Percentiles rank a stretch among this genome's conserved stretches.
These are phyloP conservation scores for Cyclospora cayetanensis DNA, from an alignment of 169 alveolate species.

Conservation along the genomic window DNA sequence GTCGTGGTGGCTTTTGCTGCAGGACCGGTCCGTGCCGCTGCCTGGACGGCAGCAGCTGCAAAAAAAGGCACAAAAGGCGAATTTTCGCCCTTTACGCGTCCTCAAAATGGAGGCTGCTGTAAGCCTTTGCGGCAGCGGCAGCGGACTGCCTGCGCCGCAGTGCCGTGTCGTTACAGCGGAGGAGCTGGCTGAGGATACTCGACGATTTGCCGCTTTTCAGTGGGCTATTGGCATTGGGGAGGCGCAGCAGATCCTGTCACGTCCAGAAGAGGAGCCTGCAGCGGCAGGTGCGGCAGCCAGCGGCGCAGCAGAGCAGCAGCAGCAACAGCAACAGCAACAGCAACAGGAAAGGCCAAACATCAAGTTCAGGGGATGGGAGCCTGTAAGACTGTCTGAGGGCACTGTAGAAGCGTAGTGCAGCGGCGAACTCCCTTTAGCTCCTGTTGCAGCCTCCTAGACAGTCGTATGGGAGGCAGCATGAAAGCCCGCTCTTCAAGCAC, in stretches of 20 bases:
- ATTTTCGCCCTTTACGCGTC: neutral
- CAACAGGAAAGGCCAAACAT: slow-evolving; percentile 19
- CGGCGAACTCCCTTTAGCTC: neutral
- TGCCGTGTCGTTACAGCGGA: slow-evolving; percentile 13
- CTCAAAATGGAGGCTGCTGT: neutral
- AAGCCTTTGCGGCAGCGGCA: neutral
- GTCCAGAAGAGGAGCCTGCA: slow-evolving; percentile 18
- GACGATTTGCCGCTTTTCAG: slow-evolving; percentile 51
- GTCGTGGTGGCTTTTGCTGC: too few species aligned
- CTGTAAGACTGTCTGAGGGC: neutral
- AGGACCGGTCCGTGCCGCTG: too few species aligned
- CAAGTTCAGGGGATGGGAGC: slow-evolving; percentile 61
- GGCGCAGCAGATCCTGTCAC: slow-evolving; percentile 13
- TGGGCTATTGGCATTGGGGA: slow-evolving; percentile 55
- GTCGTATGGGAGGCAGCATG: neutral
- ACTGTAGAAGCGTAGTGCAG: neutral
- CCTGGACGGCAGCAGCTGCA: slow-evolving; percentile 29
- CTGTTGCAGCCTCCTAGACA: neutral
- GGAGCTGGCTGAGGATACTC: slow-evolving; percentile 29
- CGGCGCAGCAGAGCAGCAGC: neutral
- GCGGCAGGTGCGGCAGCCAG: neutral
- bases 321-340: slow-evolving; percentile 37
- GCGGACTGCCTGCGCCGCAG: too few species aligned
- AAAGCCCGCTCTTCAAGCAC: neutral
- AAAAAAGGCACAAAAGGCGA: neutral